Percentiles rank a stretch among this genome's conserved stretches.
These are phyloP conservation scores for Alternaria incomplexa DNA, from an alignment of 2,329 filamentous ascomycete species.

Conservation along the genomic window DNA sequence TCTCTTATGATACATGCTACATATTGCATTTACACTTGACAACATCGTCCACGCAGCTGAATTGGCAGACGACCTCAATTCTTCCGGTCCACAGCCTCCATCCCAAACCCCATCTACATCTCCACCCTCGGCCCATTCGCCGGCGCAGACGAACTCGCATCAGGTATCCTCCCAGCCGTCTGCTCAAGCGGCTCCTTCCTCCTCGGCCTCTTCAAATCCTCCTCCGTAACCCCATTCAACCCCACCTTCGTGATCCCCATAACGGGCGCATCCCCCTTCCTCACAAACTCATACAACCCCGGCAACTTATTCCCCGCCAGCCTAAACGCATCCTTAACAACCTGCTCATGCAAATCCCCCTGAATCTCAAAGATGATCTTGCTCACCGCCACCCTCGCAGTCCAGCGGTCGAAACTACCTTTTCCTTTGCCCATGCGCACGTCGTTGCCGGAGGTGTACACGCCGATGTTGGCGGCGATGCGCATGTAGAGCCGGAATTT, in stretches of 20 bases:
- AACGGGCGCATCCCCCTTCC: constrained; percentile 85
- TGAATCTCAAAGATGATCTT: constrained; percentile 92
- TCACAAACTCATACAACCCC: constrained; percentile 90
- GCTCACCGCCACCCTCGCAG: constrained; percentile 85
- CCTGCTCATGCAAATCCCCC: constrained; percentile 91
- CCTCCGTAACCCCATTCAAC: constrained; percentile 75
- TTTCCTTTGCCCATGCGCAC: constrained; percentile 99
- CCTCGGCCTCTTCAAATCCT: constrained; percentile 81
- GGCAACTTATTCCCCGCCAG: constrained; percentile 94
- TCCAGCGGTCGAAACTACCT: constrained; percentile 96
- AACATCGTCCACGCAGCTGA: background rate
- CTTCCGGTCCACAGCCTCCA: background rate
- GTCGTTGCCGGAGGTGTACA: constrained; percentile 95
- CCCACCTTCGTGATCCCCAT: constrained; percentile 91
- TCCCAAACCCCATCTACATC: constrained; percentile 8
- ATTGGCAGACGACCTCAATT: background rate
- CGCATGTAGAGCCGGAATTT: constrained; percentile 92
- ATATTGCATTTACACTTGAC: background rate
- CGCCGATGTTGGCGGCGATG: constrained; percentile 89
- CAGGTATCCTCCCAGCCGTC: constrained; percentile 72
- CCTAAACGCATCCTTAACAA: constrained; percentile 90
- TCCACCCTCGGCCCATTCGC: constrained; percentile 14
- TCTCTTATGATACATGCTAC: background rate
- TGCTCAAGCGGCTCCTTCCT: constrained; percentile 63
- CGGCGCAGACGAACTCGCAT: constrained; percentile 26